Conservation (phyloP, 208 protist species). For the Spongospora subterranea region DNA sequence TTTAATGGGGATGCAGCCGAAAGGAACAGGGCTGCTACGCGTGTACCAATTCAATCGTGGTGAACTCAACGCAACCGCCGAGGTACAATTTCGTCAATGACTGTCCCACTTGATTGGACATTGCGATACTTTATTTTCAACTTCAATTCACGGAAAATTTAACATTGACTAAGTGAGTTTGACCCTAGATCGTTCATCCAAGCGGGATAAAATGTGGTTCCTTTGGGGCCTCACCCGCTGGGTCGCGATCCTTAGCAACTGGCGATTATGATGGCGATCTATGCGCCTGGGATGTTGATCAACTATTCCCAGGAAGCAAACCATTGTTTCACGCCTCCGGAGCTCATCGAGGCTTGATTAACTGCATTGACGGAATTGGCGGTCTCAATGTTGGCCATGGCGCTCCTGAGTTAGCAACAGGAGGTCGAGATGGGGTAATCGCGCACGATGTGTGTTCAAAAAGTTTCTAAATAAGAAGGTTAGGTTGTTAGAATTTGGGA, state of each 20-base stretch:
- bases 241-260: constrained; percentile 63
- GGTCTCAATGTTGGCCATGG: constrained; percentile 60
- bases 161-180: background rate
- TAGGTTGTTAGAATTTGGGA: constrained; percentile 68
- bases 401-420: constrained; percentile 70
- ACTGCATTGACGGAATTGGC: constrained; percentile 70
- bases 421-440: constrained; percentile 65
- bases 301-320: background rate
- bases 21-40: constrained; percentile 67
- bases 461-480: background rate
- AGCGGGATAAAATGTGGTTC: constrained; percentile 68
- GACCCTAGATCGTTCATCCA: constrained; percentile 60
- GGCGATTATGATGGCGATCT: constrained; percentile 68
- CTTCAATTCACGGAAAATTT: background rate
- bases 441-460: background rate
- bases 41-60: constrained; percentile 64
- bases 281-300: constrained; percentile 64
- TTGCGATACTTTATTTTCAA: background rate
- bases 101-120: background rate
- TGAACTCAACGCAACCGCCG: constrained; percentile 42
- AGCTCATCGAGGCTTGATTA: constrained; percentile 68
- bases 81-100: no score
- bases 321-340: constrained; percentile 62
- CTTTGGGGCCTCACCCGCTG: constrained; percentile 65
- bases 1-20: constrained; percentile 61